Percentiles rank a stretch among this genome's conserved stretches.
phyloP scores from a whole-genome alignment of 768 basidiomycete genomes.

The Pleurotus djamor region DNA sequence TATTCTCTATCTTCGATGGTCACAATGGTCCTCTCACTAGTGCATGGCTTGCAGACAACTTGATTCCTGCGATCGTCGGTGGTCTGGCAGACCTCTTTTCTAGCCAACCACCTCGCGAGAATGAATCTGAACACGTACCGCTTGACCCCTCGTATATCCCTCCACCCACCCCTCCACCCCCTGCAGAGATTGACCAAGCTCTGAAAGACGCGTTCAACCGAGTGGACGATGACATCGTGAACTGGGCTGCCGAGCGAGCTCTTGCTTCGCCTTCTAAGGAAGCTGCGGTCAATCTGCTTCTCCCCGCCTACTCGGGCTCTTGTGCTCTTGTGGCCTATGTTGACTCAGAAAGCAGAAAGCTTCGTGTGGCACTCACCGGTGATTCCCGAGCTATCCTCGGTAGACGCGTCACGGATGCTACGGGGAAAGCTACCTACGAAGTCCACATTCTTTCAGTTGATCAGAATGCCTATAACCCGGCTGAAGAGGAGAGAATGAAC shows the following conservation, averaged over 20 bases:
- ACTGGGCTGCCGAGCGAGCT: conserved; percentile 24
- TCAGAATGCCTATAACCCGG: conserved; percentile 34
- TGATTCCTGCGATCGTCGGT: conserved; percentile 15
- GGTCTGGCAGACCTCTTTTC: conserved; percentile 8
- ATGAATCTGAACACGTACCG: conserved; percentile 8
- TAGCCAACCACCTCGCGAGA: conserved; percentile 5
- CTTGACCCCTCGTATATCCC: background rate
- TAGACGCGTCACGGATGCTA: conserved; percentile 21
- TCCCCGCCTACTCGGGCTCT: conserved; percentile 33
- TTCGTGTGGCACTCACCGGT: conserved; percentile 43
- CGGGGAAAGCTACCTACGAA: conserved; percentile 28
- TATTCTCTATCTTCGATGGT: conserved; percentile 29
- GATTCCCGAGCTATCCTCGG: conserved; percentile 51
- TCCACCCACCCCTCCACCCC: conserved; percentile 12
- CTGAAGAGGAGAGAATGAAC: conserved; percentile 32
- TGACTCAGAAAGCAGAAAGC: conserved; percentile 31
- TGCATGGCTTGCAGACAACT: conserved; percentile 19
- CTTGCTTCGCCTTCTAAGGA: conserved; percentile 20
- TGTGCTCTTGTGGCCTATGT: conserved; percentile 45
- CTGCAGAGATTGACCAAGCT: conserved; percentile 28
- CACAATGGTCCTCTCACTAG: conserved; percentile 28
- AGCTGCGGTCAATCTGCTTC: conserved; percentile 25
- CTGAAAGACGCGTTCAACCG: conserved; percentile 33
- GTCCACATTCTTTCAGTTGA: conserved; percentile 38
- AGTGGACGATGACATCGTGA: conserved; percentile 40